phyloP scores from a whole-genome alignment of 495 filamentous ascomycete genomes.

The Tetracladium setigerum region DNA sequence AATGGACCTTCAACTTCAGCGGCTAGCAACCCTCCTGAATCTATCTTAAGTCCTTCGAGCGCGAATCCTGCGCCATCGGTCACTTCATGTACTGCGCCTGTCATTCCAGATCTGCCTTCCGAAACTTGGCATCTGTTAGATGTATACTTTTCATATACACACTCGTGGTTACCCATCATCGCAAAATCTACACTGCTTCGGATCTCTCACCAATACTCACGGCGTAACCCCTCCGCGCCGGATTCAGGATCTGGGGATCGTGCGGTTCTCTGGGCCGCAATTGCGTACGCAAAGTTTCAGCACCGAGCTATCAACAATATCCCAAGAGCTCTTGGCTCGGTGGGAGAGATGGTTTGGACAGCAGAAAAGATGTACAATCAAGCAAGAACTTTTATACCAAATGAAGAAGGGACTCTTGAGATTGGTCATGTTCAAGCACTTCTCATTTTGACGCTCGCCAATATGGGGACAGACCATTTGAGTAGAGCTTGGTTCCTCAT shows the following conservation, averaged over 20 bases:
- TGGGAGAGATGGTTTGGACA: slow-evolving; percentile 18
- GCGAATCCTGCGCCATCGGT: slow-evolving; percentile 25
- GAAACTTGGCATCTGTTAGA: slow-evolving; percentile 61
- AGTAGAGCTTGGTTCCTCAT: slow-evolving; percentile 52
- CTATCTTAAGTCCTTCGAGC: slow-evolving; percentile 28
- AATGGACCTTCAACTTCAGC: too few relatives aligned
- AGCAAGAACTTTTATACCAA: slow-evolving; percentile 52
- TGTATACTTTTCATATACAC: slow-evolving; percentile 64
- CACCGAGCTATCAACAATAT: slow-evolving; percentile 32
- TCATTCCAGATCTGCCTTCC: slow-evolving; percentile 33
- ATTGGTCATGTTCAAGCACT: slow-evolving; percentile 58
- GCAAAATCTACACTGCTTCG: slow-evolving; percentile 59
- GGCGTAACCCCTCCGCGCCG: slow-evolving; percentile 19
- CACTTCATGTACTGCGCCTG: slow-evolving; percentile 5
- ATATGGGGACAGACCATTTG: slow-evolving; percentile 47
- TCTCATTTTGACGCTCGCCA: slow-evolving; percentile 51
- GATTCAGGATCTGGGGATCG: slow-evolving; percentile 45
- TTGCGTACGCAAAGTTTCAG: slow-evolving; percentile 45
- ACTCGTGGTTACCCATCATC: slow-evolving; percentile 65
- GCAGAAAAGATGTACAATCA: slow-evolving; percentile 45
- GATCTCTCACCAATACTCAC: slow-evolving; percentile 34
- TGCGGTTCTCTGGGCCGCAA: slow-evolving; percentile 55
- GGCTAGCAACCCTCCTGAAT: neutral
- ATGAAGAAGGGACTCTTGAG: slow-evolving; percentile 48
- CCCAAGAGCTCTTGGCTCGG: slow-evolving; percentile 19